These are phyloP conservation scores for Pseudocercospora fijiensis DNA, from an alignment of 2,329 filamentous ascomycete genomes.

Conservation along the genomic window DNA sequence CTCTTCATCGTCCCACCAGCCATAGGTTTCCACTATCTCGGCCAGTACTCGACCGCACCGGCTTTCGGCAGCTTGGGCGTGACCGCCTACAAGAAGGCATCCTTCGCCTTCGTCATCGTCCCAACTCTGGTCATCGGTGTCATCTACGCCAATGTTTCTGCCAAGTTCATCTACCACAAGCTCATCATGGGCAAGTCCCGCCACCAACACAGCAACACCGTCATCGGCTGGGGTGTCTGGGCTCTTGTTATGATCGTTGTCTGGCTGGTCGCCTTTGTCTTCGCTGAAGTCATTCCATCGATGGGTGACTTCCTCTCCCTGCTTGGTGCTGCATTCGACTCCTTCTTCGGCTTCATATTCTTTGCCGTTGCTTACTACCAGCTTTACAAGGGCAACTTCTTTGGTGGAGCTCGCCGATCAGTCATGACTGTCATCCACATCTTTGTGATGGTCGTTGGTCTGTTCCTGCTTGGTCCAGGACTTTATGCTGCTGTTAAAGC, in stretches of 20 bases:
- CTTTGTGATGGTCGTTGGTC: slow-evolving; percentile 46
- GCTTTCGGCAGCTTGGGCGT: slow-evolving; percentile 51
- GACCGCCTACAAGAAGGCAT: slow-evolving; percentile 49
- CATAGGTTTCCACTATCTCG: slow-evolving; percentile 51
- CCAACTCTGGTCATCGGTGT: slow-evolving; percentile 52
- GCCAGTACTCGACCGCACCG: slow-evolving; percentile 52
- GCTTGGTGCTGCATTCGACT: slow-evolving; percentile 51
- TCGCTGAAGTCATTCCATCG: slow-evolving; percentile 50
- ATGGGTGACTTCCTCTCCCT: slow-evolving; percentile 54
- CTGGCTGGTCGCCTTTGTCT: slow-evolving; percentile 49
- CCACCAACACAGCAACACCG: slow-evolving; percentile 50
- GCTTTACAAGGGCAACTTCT: slow-evolving; percentile 45
- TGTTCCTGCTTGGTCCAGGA: slow-evolving; percentile 54
- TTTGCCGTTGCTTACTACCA: slow-evolving; percentile 53
- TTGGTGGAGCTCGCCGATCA: slow-evolving; percentile 38
- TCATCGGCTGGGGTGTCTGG: slow-evolving; percentile 52
- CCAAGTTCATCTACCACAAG: slow-evolving; percentile 50
- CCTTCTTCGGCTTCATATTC: slow-evolving; percentile 54
- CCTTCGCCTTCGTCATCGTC: slow-evolving; percentile 54
- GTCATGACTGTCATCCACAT: slow-evolving; percentile 49
- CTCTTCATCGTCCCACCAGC: slow-evolving; percentile 53
- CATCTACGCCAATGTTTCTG: slow-evolving; percentile 58
- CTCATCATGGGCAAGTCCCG: slow-evolving; percentile 46
- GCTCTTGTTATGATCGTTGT: slow-evolving; percentile 43
- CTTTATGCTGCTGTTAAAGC: slow-evolving; percentile 55